Percentiles rank a stretch among this genome's conserved stretches.
Evolutionary conservation across 225 moss, liverwort and hornwort species (phyloP).

Genomic region (Polytrichum commune): DNA sequence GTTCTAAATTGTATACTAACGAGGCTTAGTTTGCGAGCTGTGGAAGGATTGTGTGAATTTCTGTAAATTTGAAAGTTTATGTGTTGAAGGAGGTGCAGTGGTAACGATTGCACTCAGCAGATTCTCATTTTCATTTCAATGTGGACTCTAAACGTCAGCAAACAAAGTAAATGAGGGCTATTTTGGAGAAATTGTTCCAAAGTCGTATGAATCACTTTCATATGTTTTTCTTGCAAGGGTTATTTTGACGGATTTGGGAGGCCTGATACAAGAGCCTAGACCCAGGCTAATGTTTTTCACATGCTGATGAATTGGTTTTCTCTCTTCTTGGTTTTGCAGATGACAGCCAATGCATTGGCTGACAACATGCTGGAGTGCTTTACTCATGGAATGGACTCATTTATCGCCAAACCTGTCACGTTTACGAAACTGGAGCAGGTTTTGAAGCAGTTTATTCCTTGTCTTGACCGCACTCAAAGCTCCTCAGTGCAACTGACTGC

Average conservation of each 20-base stretch:
- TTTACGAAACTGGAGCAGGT: constrained; percentile 73
- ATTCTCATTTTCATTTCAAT: too few species aligned
- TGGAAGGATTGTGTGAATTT: too few species aligned
- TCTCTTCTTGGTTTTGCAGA: constrained; percentile 33
- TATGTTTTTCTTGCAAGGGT: background rate
- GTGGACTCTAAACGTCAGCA: too few species aligned
- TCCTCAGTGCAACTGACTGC: constrained; percentile 1
- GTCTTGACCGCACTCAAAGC: constrained; percentile 28
- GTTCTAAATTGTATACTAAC: constrained; percentile 2
- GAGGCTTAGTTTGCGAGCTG: background rate
- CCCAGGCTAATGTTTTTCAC: background rate
- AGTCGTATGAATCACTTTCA: too few species aligned
- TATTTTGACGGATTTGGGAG: too few species aligned
- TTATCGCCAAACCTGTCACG: constrained; percentile 81
- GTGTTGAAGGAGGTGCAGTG: too few species aligned
- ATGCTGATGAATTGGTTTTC: background rate
- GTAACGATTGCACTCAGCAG: too few species aligned
- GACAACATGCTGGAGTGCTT: constrained; percentile 79
- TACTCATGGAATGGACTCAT: constrained; percentile 78
- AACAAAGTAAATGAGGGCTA: too few species aligned
- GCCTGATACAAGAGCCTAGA: too few species aligned
- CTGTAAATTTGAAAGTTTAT: too few species aligned
- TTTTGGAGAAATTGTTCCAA: too few species aligned
- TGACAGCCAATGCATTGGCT: constrained; percentile 77
- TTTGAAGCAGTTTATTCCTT: constrained; percentile 68